These are phyloP conservation scores for Phytophthora cactorum DNA, from an alignment of 352 stramenopile species.

Conservation along the genomic window DNA sequence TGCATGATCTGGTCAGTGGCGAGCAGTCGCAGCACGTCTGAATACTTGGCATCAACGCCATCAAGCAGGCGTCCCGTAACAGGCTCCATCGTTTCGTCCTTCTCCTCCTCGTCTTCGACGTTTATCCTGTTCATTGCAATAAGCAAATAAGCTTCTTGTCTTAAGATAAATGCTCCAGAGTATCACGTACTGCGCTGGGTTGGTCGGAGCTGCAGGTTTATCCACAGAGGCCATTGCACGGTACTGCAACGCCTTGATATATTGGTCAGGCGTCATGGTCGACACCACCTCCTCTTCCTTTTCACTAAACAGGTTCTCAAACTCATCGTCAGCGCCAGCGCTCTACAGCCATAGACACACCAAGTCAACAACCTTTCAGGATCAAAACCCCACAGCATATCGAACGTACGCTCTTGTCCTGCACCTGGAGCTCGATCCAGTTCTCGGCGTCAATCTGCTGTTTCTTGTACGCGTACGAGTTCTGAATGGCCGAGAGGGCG, in stretches of 20 bases:
- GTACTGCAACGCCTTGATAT: conserved; percentile 81
- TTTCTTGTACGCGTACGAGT: conserved; percentile 86
- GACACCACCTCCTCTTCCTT: conserved; percentile 78
- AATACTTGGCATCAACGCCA: conserved; percentile 41
- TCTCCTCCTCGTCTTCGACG: conserved; percentile 45
- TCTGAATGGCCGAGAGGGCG: conserved; percentile 79
- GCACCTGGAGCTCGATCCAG: conserved; percentile 78
- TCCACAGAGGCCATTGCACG: conserved; percentile 43
- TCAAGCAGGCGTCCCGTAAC: conserved; percentile 27
- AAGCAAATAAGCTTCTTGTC: conserved; percentile 4
- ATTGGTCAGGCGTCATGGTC: conserved; percentile 69
- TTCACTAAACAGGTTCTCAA: conserved; percentile 87
- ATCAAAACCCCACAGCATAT: neutral
- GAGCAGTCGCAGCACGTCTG: conserved; percentile 28
- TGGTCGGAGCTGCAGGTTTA: conserved; percentile 27
- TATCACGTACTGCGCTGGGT: conserved; percentile 28
- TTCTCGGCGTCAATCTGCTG: conserved; percentile 82
- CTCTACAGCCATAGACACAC: conserved; percentile 24
- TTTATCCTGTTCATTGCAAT: conserved; percentile 24
- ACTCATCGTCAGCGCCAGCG: conserved; percentile 63
- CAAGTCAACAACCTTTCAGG: conserved; percentile 2
- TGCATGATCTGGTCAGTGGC: conserved; percentile 52
- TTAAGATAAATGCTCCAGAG: neutral
- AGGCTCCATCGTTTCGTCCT: conserved; percentile 52
- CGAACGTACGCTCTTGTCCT: conserved; percentile 67